Evolutionary conservation across 257 asterid species (phyloP), one percentile per base, ranked within the genome.

Genomic region (Scutellaria galericulata): DNA sequence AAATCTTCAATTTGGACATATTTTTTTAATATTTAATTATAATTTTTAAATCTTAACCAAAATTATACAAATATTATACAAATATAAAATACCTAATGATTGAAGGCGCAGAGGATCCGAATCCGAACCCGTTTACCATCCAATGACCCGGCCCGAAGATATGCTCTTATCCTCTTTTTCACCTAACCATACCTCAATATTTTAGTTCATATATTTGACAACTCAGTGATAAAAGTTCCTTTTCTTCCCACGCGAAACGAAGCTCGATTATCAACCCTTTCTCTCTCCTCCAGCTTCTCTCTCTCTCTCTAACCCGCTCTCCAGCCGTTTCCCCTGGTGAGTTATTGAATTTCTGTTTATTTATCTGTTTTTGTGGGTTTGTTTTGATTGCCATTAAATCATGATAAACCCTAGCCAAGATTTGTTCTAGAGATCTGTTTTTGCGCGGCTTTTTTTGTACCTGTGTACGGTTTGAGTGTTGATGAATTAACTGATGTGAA

Each of bases 101-200:
- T 53, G 48, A 20, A 8, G 64, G 14, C 60, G 14, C 37, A 37
- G 7, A 55, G 45, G 57, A 55, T 42, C 78, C 40, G 24, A 87
- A 86, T 77, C 82, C 71, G 24, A 74, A 76, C 78, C 77, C 65
- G 70, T 61, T 15, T 18, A 5, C 14, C 8, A 15, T 51, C 22
- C 1, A 9, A 44, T 9, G 39, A 53, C 27, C 14, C 6, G 27
- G 44, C 57, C 72, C 76, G 84, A 76, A 56, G 69, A 82, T 75
- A 59, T 18, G 12, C 80, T 74, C 84, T 84, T 80, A 87, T 86
- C 91, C 82, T 82, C 75, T 53, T 65, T 60, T 82, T 72, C 88
- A 68, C 83, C 84, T 63, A 24, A 24, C 42, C 12, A 66, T 65
- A 0, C 64, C 31, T 37, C 70, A 37, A 58, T 42, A 22, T 58